These are phyloP conservation scores for Apostasia ramifera DNA, from an alignment of 106 monocot species.

Conservation along the genomic window DNA sequence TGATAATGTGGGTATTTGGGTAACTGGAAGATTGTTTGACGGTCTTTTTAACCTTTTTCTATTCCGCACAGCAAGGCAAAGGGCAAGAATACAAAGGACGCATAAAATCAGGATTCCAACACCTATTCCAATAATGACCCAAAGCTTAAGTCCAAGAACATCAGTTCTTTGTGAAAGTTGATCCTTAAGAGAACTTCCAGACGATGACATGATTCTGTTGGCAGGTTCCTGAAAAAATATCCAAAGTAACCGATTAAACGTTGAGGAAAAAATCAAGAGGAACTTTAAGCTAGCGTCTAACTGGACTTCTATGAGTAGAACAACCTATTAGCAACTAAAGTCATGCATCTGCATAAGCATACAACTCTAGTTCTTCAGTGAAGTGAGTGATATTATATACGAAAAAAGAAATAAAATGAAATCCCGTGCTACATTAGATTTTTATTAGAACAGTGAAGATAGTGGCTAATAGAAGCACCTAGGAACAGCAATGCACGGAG, in stretches of 20 bases:
- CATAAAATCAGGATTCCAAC: slow-evolving; percentile 57
- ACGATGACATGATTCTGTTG: slow-evolving; percentile 32
- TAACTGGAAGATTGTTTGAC: slow-evolving; percentile 31
- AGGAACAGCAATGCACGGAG: no score
- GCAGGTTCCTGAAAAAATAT: slow-evolving; percentile 18
- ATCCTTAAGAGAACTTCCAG: slow-evolving; percentile 44
- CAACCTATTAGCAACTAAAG: not conserved
- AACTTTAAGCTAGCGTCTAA: not conserved
- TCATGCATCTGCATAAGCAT: not conserved
- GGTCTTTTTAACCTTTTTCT: slow-evolving; percentile 36
- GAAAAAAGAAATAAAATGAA: no score
- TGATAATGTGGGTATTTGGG: slow-evolving; percentile 61
- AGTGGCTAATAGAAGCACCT: no score
- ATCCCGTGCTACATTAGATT: no score
- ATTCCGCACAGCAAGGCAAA: slow-evolving; percentile 39
- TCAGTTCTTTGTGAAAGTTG: slow-evolving; percentile 51
- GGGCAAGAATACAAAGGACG: slow-evolving; percentile 44
- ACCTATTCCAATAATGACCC: slow-evolving; percentile 68
- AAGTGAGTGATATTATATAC: no score
- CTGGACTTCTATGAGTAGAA: not conserved
- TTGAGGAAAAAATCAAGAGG: not conserved
- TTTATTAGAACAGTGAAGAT: no score
- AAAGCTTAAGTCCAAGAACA: slow-evolving; percentile 68
- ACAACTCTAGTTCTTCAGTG: not conserved
- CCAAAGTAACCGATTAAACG: slow-evolving; percentile 2